Evolutionary conservation across 169 alveolate genomes (phyloP), one percentile per base, ranked within the genome.

Genomic region (Prorocentrum cordatum): DNA sequence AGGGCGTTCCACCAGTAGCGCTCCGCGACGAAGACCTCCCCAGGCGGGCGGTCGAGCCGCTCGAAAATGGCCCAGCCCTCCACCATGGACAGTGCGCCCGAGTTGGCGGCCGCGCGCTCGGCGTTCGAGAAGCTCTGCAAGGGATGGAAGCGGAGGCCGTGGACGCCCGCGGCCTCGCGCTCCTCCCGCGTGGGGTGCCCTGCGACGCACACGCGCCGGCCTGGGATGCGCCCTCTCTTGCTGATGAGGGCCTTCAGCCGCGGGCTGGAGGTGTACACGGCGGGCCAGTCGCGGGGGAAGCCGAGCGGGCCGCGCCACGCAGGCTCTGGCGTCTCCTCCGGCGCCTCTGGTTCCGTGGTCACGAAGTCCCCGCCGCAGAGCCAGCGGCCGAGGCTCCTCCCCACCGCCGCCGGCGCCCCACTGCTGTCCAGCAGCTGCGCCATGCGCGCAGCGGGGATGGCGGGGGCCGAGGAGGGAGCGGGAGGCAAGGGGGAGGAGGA

Each of bases 1-100:
- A 18, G 47, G 9, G 18, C 3, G 72, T 75, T 75, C 88, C 88
- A 77, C 88, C 88, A 77, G 33, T 77, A 77, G 42, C 75, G 73
- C 64, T 77, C 64, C 31, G 88, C 88, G 7, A 77, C 72, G 38
- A 26, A 4, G 20, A 39, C 6, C 6, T 39, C 54, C 54, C 22
- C 54, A 42, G 16, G 54, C 27, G 35, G 59, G 32, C 32, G 42
- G 33, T 77, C 73, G 59, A 35, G 32, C 29, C 64, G 61, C 45
- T 75, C 87, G 71, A 47, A 75, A 14, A 77, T 50, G 24, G 67
- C 75, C 88, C 88, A 77, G 50, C 88, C 88, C n/a, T 75, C 75
- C 31, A 77, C 88, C 6, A 77, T 33, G 32, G 64, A 38, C 31
- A 70, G 39, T 59, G 54, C 54, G 54, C 18, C 18, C 54, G 54